Evolutionary conservation across 768 basidiomycete species (phyloP).

Genomic region (Lactarius pseudohatsudake): DNA sequence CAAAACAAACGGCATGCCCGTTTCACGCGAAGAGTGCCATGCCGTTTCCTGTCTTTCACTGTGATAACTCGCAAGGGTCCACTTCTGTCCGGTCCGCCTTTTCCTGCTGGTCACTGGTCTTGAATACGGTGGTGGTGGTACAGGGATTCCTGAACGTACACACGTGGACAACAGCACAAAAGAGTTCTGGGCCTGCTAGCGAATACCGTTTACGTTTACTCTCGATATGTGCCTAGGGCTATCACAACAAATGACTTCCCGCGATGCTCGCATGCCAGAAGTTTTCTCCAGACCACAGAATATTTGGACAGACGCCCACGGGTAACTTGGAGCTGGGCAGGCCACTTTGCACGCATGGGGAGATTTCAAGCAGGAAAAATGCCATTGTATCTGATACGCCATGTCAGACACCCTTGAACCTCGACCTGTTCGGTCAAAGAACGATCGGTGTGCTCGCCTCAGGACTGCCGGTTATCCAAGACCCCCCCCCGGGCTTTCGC

Average conservation of each 20-base stretch:
- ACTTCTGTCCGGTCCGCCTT: slow-evolving; percentile 9
- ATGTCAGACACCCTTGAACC: not conserved
- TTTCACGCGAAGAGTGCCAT: slow-evolving; percentile 11
- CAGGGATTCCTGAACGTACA: not conserved
- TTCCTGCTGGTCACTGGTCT: not conserved
- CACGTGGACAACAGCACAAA: not conserved
- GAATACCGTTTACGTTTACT: not conserved
- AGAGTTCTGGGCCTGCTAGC: not conserved
- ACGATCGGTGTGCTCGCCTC: not conserved
- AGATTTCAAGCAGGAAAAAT: not conserved
- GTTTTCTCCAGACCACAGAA: not conserved
- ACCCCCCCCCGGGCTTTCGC: not conserved
- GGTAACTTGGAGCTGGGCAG: not conserved
- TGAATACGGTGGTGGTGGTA: not conserved
- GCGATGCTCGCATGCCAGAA: not conserved
- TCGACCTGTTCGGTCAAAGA: not conserved
- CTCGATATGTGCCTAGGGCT: not conserved
- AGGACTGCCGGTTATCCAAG: not conserved
- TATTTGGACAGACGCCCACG: not conserved
- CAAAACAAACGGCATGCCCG: not conserved
- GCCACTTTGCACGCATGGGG: not conserved
- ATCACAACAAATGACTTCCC: not conserved
- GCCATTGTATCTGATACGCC: not conserved
- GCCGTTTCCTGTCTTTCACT: slow-evolving; percentile 7
- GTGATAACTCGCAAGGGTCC: slow-evolving; percentile 20